phyloP scores from a whole-genome alignment of 2,329 filamentous ascomycete species.

The Penicillium fuscoglaucum region DNA sequence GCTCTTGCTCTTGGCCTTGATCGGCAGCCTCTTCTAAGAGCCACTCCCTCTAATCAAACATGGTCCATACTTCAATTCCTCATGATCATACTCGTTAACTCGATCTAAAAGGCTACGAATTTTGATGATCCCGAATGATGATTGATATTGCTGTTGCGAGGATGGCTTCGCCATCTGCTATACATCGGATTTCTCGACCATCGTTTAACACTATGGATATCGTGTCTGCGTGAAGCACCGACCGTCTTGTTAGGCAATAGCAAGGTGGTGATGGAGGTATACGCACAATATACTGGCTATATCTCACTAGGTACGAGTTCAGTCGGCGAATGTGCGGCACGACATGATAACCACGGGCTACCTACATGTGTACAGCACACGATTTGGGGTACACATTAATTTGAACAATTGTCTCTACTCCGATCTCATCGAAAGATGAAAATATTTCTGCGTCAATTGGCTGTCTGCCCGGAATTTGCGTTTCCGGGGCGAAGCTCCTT shows the following conservation, averaged over 20 bases:
- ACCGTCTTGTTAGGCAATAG: constrained; percentile 68
- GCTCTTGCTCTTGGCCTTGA: background rate
- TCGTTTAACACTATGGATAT: constrained; percentile 56
- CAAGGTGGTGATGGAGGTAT: constrained; percentile 71
- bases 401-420: background rate
- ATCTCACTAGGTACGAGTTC: constrained; percentile 36
- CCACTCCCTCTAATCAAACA: background rate
- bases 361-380: constrained; percentile 5
- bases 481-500: background rate
- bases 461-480: background rate
- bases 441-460: background rate
- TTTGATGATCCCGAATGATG: background rate
- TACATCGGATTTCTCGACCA: background rate
- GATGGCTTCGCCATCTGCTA: background rate
- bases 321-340: constrained; percentile 37
- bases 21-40: background rate
- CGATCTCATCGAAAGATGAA: background rate
- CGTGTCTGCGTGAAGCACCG: constrained; percentile 78
- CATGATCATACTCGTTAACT: too few species aligned
- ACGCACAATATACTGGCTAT: constrained; percentile 33
- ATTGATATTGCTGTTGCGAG: background rate
- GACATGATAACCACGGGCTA: constrained; percentile 27
- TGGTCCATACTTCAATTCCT: too few species aligned
- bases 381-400: background rate
- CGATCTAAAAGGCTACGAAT: background rate